These are phyloP conservation scores for Stemphylium vesicarium DNA, from an alignment of 2,329 filamentous ascomycete species.

Conservation along the genomic window DNA sequence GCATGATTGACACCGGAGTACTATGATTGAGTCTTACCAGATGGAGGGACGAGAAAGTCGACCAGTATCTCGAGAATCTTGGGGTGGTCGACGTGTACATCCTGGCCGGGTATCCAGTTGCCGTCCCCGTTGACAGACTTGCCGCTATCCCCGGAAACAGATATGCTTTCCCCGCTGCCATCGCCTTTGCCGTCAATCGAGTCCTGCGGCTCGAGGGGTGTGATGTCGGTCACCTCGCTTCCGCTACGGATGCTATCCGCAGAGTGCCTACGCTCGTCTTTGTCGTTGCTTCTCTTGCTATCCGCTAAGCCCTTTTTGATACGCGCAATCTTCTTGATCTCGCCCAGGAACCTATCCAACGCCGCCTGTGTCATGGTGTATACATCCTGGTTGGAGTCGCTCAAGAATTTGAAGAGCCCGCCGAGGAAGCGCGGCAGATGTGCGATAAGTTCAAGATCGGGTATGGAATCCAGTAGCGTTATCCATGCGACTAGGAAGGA, in stretches of 20 bases:
- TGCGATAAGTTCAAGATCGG: slow-evolving; percentile 91
- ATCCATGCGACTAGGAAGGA: slow-evolving; percentile 98
- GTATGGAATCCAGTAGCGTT: slow-evolving; percentile 91
- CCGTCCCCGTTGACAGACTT: slow-evolving; percentile 69
- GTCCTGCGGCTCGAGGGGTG: slow-evolving; percentile 48
- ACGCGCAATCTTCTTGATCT: slow-evolving; percentile 92
- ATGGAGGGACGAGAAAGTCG: slow-evolving; percentile 81
- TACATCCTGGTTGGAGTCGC: slow-evolving; percentile 91
- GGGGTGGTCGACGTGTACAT: slow-evolving; percentile 91
- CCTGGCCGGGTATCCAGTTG: slow-evolving; percentile 97
- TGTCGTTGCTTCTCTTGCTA: slow-evolving; percentile 73
- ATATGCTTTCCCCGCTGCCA: slow-evolving; percentile 47
- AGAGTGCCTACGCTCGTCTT: slow-evolving; percentile 72
- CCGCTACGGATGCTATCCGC: slow-evolving; percentile 59
- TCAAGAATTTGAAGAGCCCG: slow-evolving; percentile 88
- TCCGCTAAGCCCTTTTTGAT: slow-evolving; percentile 92
- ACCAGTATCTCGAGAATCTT: slow-evolving; percentile 92
- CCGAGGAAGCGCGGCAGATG: slow-evolving; percentile 91
- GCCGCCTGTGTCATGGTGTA: slow-evolving; percentile 89
- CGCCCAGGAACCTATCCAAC: slow-evolving; percentile 85
- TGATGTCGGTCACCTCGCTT: slow-evolving; percentile 66
- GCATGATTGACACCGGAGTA: neutral
- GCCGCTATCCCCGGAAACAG: slow-evolving; percentile 44
- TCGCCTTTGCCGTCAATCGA: slow-evolving; percentile 60
- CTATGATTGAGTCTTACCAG: slow-evolving; percentile 62